Conservation (phyloP, 805 yeast species). For the Priceomyces medius region DNA sequence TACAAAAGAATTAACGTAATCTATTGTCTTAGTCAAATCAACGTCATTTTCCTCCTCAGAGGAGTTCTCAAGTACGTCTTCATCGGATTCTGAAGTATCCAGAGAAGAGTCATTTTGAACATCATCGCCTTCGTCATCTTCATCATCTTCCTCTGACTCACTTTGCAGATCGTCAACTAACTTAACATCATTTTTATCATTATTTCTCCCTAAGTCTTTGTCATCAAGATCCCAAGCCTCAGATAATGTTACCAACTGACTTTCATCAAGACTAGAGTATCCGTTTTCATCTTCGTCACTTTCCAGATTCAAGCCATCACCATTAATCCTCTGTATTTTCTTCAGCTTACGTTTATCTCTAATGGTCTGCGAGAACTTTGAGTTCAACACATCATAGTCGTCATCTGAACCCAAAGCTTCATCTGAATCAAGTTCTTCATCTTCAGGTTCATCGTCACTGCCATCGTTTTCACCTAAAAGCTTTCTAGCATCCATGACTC, state of each 20-base stretch:
- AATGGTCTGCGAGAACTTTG: slow-evolving; percentile 67
- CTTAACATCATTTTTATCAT: slow-evolving; percentile 22
- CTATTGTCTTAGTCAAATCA: slow-evolving; percentile 51
- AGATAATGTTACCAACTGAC: slow-evolving; percentile 71
- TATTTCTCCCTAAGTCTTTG: slow-evolving; percentile 32
- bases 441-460: slow-evolving; percentile 40
- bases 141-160: slow-evolving; percentile 14
- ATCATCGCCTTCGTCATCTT: slow-evolving; percentile 8
- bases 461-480: slow-evolving; percentile 28
- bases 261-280: slow-evolving; percentile 74
- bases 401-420: slow-evolving; percentile 86
- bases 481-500: slow-evolving; percentile 42
- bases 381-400: slow-evolving; percentile 59
- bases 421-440: slow-evolving; percentile 78
- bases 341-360: slow-evolving; percentile 51
- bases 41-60: slow-evolving; percentile 49
- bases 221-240: slow-evolving; percentile 88
- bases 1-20: slow-evolving; percentile 32
- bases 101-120: slow-evolving; percentile 20
- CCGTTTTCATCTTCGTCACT: slow-evolving; percentile 52
- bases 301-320: slow-evolving; percentile 35
- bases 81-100: slow-evolving; percentile 25
- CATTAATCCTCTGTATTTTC: slow-evolving; percentile 27
- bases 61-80: slow-evolving; percentile 31
- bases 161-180: slow-evolving; percentile 32